Evolutionary conservation across 164 flowering plant species (phyloP), one percentile per base, ranked within the genome.

Genomic region (Cinnamomum chago): DNA sequence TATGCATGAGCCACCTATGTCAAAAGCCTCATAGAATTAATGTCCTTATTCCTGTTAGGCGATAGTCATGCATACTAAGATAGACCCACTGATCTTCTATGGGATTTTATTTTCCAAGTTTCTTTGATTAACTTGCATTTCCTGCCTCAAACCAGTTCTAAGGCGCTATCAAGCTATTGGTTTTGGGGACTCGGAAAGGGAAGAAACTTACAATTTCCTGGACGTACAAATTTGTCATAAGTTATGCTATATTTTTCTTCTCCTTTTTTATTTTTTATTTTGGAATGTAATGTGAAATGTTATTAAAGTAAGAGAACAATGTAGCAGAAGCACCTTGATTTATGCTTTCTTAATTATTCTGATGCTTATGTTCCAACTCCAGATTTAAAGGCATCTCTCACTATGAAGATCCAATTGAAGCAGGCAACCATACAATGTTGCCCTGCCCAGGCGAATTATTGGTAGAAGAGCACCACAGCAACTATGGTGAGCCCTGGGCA

Each of bases 401-500:
- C 73, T 93, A 95, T 60, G 95, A 93, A 79, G 79, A 76, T 35
- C 94, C 83, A 60, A 81, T 80, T 1, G 90, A 89, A 65, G 70
- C 87, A 4, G 76, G 76, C 66, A 93, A 92, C 77, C 96, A 89
- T 82, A 92, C 97, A 0, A 86, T 90, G 6, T 78, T 93, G 4
- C 96, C 92, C 1, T 95, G 98, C 73, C 97, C 98, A 0, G 94
- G 93, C 9, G 99, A 92, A 74, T 85, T 95, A 1, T 95, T 95
- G 2, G 95, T 93, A 2, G 98, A 95, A 65, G 90, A 93, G 82
- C 99, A 95, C 76, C 99, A 93, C 74, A 95, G 99, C 86, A 90
- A 95, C 83, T 93, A 95, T 74, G 99, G 99, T 30, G 99, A 95
- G 83, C 99, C 99, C 1, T 95, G 99, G 99, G 99, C 98, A 0